Evolutionary conservation across 2,329 filamentous ascomycete species (phyloP), one percentile per base, ranked within the genome.

Genomic region (Pseudogymnoascus sp.): DNA sequence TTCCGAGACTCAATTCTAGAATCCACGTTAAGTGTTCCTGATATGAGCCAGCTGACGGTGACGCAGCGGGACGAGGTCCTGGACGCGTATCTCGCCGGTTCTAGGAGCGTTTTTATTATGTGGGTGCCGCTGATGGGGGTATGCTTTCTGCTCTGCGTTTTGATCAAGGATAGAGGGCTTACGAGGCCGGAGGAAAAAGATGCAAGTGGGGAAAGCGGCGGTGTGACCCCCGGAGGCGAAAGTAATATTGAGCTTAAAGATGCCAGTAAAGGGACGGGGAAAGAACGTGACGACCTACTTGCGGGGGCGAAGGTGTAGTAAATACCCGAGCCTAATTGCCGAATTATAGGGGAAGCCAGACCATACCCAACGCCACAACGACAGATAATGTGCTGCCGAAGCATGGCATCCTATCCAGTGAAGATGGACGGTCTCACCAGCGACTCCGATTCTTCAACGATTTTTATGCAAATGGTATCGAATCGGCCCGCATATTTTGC

Each of bases 71-170:
- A 73, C 0, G 73, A 72, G 13, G 79, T 85, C 2, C 66, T 82
- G 6, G 68, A 76, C 41, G 80, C 83, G 0, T 86, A 85, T 70
- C 80, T 80, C 70, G 74, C 75, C 8, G 85, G 82, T 0, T 85
- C 80, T 21, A 77, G 78, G 31, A 78, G 79, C 0, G 83, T 87
- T 0, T 87, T 87, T 66, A 79, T 82, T 23, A 71, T 85, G 41
- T 83, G 83, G 70, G 78, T 83, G 0, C 83, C 84, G 0, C 67
- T 86, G 3, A 80, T 84, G 7, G 82, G 78, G 0, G 57, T 79
- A 0, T 84, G 81, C 65, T 74, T 86, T 10, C 51, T 81, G 6
- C 73, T 79, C 1, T 84, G 81, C 65, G 8, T 81, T 0, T 77
- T 85, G 10, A 77, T 87, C 64, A 80, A 78, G 62, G 79, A 84